Percentiles rank a stretch among this genome's conserved stretches.
These are phyloP conservation scores for Fusarium penzigii DNA, from an alignment of 2,329 filamentous ascomycete genomes.

Conservation along the genomic window DNA sequence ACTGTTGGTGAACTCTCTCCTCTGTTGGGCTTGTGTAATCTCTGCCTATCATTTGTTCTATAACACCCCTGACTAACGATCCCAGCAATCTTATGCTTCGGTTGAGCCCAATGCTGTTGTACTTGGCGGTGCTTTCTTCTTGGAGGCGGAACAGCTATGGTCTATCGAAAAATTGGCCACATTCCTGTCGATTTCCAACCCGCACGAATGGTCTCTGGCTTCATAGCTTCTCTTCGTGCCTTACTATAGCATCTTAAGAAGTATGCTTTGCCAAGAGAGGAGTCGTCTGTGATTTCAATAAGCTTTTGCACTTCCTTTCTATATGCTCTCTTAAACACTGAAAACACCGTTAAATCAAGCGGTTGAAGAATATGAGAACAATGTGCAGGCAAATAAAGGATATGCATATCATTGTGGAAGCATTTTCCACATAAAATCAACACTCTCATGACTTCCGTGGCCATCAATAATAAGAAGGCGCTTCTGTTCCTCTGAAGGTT, in stretches of 20 bases:
- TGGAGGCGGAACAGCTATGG: too few species aligned
- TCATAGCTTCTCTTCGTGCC: conserved; percentile 1
- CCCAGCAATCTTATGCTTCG: too few species aligned
- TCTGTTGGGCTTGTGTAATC: too few species aligned
- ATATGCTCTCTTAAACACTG: conserved; percentile 1
- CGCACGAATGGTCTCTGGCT: conserved; percentile 2
- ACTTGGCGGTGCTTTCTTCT: too few species aligned
- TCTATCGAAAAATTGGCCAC: background rate
- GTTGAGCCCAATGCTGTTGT: too few species aligned
- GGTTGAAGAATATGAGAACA: conserved; percentile 4
- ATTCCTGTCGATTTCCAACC: conserved; percentile 2
- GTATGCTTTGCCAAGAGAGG: conserved; percentile 1
- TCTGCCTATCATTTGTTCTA: too few species aligned
- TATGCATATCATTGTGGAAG: background rate
- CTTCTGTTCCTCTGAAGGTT: background rate
- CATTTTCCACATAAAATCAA: conserved; percentile 3
- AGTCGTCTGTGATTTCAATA: conserved; percentile 1
- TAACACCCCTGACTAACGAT: too few species aligned
- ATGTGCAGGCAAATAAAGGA: background rate
- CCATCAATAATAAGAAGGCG: conserved; percentile 1
- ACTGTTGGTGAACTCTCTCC: too few species aligned
- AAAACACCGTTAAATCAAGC: conserved; percentile 4
- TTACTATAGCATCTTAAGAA: conserved; percentile 4
- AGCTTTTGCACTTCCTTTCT: conserved; percentile 1
- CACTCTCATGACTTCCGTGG: background rate